Evolutionary conservation across 225 moss, liverwort and hornwort genomes (phyloP), one percentile per base, ranked within the genome.

Genomic region (Antitrichia curtipendula): DNA sequence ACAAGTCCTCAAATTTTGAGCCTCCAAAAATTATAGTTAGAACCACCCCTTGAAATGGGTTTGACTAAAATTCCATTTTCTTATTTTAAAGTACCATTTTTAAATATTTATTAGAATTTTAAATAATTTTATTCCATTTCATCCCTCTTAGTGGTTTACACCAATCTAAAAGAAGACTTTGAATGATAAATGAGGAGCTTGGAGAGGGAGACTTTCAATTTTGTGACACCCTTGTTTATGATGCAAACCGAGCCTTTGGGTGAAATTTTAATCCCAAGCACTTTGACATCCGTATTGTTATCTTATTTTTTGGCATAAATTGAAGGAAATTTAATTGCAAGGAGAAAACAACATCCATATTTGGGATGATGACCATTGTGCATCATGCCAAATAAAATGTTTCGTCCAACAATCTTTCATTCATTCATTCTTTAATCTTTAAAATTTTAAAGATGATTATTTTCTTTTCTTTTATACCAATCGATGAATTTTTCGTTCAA

Each of bases 21-120:
- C 4, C 18, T 3, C 2, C 2, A 0, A 0, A 0, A 18, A 73
- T 47, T 11, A 29, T 29, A 72, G 10, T 45, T 72, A 45, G 2
- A 10, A 0, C 10, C 7, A 29, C 3, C 2, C 43, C 10, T 73
- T 7, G 7, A 11, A 18, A 1, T 29, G 11, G 2, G 0, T 18
- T 73, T 31, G 31, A 29, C 0, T 47, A 0, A 47, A 10, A 29
- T 73, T 38, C 0, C 0, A 0, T 0, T 38, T 8, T 0, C 2
- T n/a, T 22, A 7, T 0, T 66, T 2, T 38, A 68, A 38, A 38
- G 7, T 13, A 8, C 0, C 8, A 13, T 38, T 38, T 38, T 2
- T 27, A 8, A 3, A 9, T 41, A 21, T 28, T 28, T 6, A 24
- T n/a, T n/a, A n/a, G n/a, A 23, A 3, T 7, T 3, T 16, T 7